Percentiles rank a stretch among this genome's conserved stretches.
Evolutionary conservation across 2,329 filamentous ascomycete genomes (phyloP).

Genomic region (Clarireedia homoeocarpa): DNA sequence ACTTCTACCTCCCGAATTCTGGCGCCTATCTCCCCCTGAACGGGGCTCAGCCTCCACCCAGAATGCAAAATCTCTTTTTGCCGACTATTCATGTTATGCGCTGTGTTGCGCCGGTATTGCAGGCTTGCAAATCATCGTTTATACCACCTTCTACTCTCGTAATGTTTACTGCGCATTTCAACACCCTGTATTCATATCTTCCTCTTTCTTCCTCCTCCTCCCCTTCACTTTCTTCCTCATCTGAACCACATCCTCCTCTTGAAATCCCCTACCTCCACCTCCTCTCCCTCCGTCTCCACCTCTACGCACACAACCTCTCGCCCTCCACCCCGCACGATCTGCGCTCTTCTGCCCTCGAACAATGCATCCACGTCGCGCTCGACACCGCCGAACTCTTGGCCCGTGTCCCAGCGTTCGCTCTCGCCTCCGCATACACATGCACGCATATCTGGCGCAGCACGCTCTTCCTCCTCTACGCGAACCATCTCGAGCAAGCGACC

Average conservation of each 20-base stretch:
- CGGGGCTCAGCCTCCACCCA: constrained; percentile 46
- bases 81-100: constrained; percentile 76
- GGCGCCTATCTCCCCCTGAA: constrained; percentile 40
- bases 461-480: constrained; percentile 68
- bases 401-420: constrained; percentile 42
- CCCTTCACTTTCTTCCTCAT: constrained; percentile 59
- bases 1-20: constrained; percentile 59
- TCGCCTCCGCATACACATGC: constrained; percentile 63
- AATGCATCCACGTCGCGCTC: constrained; percentile 64
- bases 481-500: constrained; percentile 64
- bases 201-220: constrained; percentile 70
- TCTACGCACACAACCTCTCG: constrained; percentile 83
- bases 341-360: constrained; percentile 64
- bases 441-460: constrained; percentile 83
- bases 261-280: constrained; percentile 72
- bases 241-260: constrained; percentile 62
- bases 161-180: constrained; percentile 77
- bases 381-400: constrained; percentile 74
- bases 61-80: constrained; percentile 52
- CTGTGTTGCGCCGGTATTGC: constrained; percentile 65
- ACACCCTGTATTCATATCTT: constrained; percentile 23
- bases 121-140: constrained; percentile 58
- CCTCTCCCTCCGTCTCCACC: constrained; percentile 72
- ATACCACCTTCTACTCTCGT: constrained; percentile 61
- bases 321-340: constrained; percentile 59